Conservation (phyloP, 1,284 basidiomycete genomes). For the Rhodofomes roseus region DNA sequence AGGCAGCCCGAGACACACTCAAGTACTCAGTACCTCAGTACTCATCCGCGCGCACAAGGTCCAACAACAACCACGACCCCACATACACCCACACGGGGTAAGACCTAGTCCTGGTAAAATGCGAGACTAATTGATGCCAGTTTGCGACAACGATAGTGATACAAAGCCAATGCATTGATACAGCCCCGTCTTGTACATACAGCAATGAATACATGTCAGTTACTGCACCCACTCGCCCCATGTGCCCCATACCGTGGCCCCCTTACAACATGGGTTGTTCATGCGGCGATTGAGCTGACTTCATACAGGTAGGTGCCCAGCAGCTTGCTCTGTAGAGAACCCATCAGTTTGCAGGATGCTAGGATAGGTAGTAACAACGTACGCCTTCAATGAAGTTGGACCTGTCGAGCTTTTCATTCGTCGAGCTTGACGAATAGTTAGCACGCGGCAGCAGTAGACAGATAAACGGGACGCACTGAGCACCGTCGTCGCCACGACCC, state of each 20-base stretch:
- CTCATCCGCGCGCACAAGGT: too few species aligned
- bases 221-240: not conserved
- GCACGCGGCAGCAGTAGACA: not conserved
- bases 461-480: constrained; percentile 59
- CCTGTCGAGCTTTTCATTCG: constrained; percentile 94
- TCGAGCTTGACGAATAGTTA: constrained; percentile 52
- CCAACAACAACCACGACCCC: too few species aligned
- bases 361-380: constrained; percentile 9
- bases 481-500: constrained; percentile 92
- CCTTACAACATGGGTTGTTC: not conserved
- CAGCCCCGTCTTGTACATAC: not conserved
- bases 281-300: constrained; percentile 41
- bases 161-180: not conserved
- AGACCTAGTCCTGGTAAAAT: too few species aligned
- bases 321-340: constrained; percentile 56
- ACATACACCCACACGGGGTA: too few species aligned
- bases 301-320: constrained; percentile 85
- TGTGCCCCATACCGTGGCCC: not conserved
- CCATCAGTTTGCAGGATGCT: not conserved
- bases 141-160: too few species aligned
- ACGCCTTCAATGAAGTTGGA: constrained; percentile 93
- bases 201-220: not conserved
- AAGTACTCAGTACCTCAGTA: too few species aligned
- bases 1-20: too few species aligned
- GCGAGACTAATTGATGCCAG: too few species aligned